These are phyloP conservation scores for Diplodia seriata DNA, from an alignment of 2,329 filamentous ascomycete genomes.

Conservation along the genomic window DNA sequence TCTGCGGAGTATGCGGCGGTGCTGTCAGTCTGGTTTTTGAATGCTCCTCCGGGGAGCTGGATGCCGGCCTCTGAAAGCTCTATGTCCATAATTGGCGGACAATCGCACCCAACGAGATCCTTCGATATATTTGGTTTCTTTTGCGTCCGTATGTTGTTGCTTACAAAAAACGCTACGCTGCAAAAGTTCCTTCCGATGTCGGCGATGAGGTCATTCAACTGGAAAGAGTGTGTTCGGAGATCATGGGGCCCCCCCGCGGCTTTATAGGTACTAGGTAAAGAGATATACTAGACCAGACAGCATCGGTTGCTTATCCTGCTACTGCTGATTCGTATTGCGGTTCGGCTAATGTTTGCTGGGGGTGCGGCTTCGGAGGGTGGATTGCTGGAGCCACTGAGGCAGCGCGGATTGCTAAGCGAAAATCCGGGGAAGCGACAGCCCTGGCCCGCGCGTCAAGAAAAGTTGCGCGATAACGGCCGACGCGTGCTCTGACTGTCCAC, in stretches of 20 bases:
- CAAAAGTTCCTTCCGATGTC: slow-evolving; percentile 3
- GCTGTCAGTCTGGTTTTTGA: too few relatives aligned
- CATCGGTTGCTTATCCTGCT: background rate
- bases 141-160: too few relatives aligned
- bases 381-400: slow-evolving; percentile 18
- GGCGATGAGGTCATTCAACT: background rate
- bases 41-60: too few relatives aligned
- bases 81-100: too few relatives aligned
- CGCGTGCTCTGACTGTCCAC: slow-evolving; percentile 25
- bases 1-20: too few relatives aligned
- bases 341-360: background rate
- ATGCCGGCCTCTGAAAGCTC: too few relatives aligned
- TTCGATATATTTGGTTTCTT: too few relatives aligned
- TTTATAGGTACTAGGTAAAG: background rate
- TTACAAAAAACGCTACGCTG: too few relatives aligned
- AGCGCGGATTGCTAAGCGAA: slow-evolving; percentile 31
- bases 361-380: slow-evolving; percentile 2
- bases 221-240: background rate
- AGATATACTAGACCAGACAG: background rate
- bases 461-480: slow-evolving; percentile 31
- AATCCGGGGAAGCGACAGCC: slow-evolving; percentile 27
- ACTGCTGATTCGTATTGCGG: background rate
- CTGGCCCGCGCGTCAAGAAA: slow-evolving; percentile 25
- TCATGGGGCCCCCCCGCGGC: background rate
- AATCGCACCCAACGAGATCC: too few relatives aligned